Evolutionary conservation across 164 flowering plant genomes (phyloP).

Genomic region (Annona cherimola): DNA sequence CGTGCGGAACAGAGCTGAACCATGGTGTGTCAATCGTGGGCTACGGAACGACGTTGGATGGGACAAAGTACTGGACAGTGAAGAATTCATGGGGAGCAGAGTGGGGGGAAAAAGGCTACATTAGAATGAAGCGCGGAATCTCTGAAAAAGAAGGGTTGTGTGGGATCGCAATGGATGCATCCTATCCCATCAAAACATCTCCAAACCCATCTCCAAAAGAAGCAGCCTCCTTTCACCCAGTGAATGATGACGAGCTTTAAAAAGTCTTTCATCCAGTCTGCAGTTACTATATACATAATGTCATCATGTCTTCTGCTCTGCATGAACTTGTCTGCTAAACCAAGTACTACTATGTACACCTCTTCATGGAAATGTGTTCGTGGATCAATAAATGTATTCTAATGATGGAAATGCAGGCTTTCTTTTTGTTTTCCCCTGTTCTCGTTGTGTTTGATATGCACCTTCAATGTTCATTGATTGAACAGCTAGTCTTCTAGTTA

Average conservation of each 20-base stretch:
- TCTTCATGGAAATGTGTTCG: too few species aligned
- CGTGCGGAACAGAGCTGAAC: conserved; percentile 62
- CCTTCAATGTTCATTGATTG: too few species aligned
- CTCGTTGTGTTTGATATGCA: too few species aligned
- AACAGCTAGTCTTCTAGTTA: too few species aligned
- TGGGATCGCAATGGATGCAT: conserved; percentile 86
- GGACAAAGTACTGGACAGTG: conserved; percentile 87
- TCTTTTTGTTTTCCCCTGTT: too few species aligned
- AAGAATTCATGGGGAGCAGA: conserved; percentile 91
- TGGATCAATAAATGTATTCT: too few species aligned
- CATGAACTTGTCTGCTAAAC: too few species aligned
- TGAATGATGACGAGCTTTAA: conserved; percentile 39
- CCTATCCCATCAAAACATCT: conserved; percentile 69
- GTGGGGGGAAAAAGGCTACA: conserved; percentile 90
- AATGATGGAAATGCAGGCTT: too few species aligned
- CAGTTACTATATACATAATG: too few species aligned
- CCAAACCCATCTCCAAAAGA: conserved; percentile 25
- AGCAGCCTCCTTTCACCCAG: background rate
- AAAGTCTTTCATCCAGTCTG: background rate
- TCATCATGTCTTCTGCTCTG: too few species aligned
- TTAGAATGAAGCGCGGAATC: conserved; percentile 64
- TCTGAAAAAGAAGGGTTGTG: conserved; percentile 50
- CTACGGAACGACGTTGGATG: conserved; percentile 67
- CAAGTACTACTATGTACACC: too few species aligned
- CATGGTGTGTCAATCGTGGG: conserved; percentile 89